Conservation (phyloP, 2,329 filamentous ascomycete species). For the Clarireedia paspali region DNA sequence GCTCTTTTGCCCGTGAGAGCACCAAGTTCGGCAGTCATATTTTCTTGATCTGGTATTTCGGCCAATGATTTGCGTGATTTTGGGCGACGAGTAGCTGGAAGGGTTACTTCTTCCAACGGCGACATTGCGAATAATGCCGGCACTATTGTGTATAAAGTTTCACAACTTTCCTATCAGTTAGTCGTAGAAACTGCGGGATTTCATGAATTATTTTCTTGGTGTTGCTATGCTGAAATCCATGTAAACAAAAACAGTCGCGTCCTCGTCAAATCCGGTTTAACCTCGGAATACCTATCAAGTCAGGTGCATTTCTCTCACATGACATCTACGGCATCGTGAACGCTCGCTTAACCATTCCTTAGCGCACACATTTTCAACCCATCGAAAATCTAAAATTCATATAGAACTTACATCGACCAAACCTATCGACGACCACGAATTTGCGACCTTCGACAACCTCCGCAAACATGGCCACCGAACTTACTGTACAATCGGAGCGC, state of each 20-base stretch:
- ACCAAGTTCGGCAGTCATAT: constrained; percentile 61
- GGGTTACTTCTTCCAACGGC: constrained; percentile 37
- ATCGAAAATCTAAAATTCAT: constrained; percentile 12
- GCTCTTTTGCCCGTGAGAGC: constrained; percentile 30
- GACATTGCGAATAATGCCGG: constrained; percentile 30
- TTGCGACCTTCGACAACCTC: constrained; percentile 26
- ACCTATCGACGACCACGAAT: constrained; percentile 17
- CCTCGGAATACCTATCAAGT: background rate
- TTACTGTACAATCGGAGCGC: constrained; percentile 99
- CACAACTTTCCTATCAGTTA: background rate
- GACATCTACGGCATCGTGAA: background rate
- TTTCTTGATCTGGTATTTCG: constrained; percentile 66
- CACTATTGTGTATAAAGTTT: background rate
- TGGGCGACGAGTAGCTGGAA: constrained; percentile 46
- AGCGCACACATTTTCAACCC: constrained; percentile 10
- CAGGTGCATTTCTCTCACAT: background rate
- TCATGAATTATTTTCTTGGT: constrained; percentile 13
- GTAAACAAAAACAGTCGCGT: constrained; percentile 21
- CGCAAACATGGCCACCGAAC: constrained; percentile 80
- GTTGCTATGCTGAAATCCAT: constrained; percentile 12
- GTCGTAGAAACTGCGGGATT: constrained; percentile 2
- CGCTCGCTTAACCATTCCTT: constrained; percentile 13
- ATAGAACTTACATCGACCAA: constrained; percentile 14
- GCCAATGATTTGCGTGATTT: constrained; percentile 65
- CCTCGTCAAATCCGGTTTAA: background rate